Conservation (phyloP, 768 basidiomycete species). For the Boletus pseudopeckii region DNA sequence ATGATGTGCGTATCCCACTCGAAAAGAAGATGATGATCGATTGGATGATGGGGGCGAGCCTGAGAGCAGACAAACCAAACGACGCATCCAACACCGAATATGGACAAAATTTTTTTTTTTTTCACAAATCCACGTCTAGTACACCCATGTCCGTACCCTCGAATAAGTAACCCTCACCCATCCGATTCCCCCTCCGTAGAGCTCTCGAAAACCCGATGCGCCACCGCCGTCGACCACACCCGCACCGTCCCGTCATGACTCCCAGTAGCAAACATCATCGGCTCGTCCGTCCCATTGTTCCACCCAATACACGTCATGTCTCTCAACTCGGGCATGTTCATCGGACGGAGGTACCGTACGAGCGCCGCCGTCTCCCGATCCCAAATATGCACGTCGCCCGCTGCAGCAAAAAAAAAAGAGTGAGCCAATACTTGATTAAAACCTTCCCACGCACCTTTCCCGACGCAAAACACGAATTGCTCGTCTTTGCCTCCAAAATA, state of each 20-base stretch:
- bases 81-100: too few species aligned
- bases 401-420: too few species aligned
- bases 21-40: too few species aligned
- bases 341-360: conserved; percentile 63
- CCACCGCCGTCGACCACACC: conserved; percentile 57
- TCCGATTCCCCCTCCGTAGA: conserved; percentile 23
- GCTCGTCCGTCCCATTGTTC: conserved; percentile 56
- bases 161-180: too few species aligned
- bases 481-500: conserved; percentile 79
- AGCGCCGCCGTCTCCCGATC: conserved; percentile 74
- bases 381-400: conserved; percentile 83
- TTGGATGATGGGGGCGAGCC: too few species aligned
- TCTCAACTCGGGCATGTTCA: conserved; percentile 44
- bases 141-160: too few species aligned
- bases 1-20: too few species aligned
- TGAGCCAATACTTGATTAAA: too few species aligned
- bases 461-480: conserved; percentile 75
- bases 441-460: conserved; percentile 51
- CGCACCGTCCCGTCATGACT: conserved; percentile 75
- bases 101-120: too few species aligned
- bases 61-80: too few species aligned
- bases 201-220: conserved; percentile 9
- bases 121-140: too few species aligned
- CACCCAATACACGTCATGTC: conserved; percentile 82
- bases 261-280: conserved; percentile 62